Percentiles rank a stretch among this genome's conserved stretches.
Conservation (phyloP, 768 basidiomycete genomes). For the Serendipita sp. region DNA sequence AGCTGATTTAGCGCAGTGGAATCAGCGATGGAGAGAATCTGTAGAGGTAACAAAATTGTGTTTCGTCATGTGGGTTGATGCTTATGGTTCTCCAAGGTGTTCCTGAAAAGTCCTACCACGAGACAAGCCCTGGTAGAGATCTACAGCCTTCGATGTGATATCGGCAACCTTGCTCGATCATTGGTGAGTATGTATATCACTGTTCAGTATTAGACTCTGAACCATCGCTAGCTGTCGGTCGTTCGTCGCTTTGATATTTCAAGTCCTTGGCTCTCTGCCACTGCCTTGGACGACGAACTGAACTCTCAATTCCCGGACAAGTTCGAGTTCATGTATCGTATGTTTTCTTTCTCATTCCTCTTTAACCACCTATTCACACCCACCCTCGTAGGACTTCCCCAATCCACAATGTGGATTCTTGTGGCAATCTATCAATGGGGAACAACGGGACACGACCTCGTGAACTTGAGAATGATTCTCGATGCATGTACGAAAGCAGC, state of each 20-base stretch:
- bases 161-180: conserved; percentile 39
- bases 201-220: not conserved
- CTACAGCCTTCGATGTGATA: conserved; percentile 44
- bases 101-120: conserved; percentile 31
- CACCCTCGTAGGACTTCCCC: conserved; percentile 40
- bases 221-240: conserved; percentile 11
- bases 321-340: conserved; percentile 41
- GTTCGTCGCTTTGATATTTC: conserved; percentile 25
- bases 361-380: conserved; percentile 4
- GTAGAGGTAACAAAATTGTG: conserved; percentile 27
- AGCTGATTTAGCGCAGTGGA: conserved; percentile 37
- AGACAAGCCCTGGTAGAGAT: conserved; percentile 37
- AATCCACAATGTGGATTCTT: conserved; percentile 66
- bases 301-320: conserved; percentile 40
- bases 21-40: conserved; percentile 34
- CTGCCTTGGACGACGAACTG: conserved; percentile 28
- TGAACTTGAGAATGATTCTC: conserved; percentile 87
- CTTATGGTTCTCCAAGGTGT: not conserved
- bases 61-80: not conserved
- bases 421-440: conserved; percentile 70
- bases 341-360: conserved; percentile 13
- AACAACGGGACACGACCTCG: conserved; percentile 55
- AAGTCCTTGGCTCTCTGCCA: conserved; percentile 38
- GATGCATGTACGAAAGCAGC: conserved; percentile 46
- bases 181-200: conserved; percentile 31